Evolutionary conservation across 2,329 filamentous ascomycete species (phyloP).

Genomic region (Colletotrichum spinosum): DNA sequence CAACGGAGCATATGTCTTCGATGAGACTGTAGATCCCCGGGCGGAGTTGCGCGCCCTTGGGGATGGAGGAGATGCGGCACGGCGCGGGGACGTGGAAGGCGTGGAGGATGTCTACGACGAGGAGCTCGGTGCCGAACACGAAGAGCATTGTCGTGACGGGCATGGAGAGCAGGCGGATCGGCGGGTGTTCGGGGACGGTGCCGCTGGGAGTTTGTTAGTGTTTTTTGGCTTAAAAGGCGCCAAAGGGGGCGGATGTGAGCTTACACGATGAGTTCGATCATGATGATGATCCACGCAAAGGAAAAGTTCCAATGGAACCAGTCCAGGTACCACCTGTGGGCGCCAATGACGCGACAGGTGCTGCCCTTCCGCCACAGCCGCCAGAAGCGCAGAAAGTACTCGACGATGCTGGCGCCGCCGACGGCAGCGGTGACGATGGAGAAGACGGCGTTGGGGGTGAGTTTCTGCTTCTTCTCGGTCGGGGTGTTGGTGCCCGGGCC

Average conservation of each 20-base stretch:
- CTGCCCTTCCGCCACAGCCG: conserved; percentile 63
- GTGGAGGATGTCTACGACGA: conserved; percentile 61
- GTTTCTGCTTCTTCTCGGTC: conserved; percentile 45
- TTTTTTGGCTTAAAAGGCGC: not conserved
- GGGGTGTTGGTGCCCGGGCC: conserved; percentile 45
- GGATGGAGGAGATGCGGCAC: conserved; percentile 63
- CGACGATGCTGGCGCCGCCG: conserved; percentile 64
- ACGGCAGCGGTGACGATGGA: conserved; percentile 65
- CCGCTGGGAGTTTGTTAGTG: conserved; percentile 29
- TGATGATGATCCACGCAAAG: conserved; percentile 65
- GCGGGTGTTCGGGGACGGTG: conserved; percentile 39
- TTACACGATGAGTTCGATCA: conserved; percentile 65
- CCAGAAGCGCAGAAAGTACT: conserved; percentile 64
- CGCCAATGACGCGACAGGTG: conserved; percentile 58
- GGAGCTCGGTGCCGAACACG: conserved; percentile 61
- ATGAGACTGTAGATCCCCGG: conserved; percentile 66
- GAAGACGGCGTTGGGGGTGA: conserved; percentile 53
- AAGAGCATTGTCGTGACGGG: conserved; percentile 62
- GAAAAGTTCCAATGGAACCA: conserved; percentile 70
- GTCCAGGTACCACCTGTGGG: conserved; percentile 55
- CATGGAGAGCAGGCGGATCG: conserved; percentile 65
- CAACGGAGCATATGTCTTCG: conserved; percentile 65
- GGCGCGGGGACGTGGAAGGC: conserved; percentile 57
- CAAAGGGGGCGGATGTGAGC: not conserved
- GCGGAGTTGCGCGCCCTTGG: conserved; percentile 60